A percentile compares a stretch with the other conserved stretches of the same genome.
These are phyloP conservation scores for Chaetomium tenue DNA, from an alignment of 495 filamentous ascomycete species.

Conservation along the genomic window DNA sequence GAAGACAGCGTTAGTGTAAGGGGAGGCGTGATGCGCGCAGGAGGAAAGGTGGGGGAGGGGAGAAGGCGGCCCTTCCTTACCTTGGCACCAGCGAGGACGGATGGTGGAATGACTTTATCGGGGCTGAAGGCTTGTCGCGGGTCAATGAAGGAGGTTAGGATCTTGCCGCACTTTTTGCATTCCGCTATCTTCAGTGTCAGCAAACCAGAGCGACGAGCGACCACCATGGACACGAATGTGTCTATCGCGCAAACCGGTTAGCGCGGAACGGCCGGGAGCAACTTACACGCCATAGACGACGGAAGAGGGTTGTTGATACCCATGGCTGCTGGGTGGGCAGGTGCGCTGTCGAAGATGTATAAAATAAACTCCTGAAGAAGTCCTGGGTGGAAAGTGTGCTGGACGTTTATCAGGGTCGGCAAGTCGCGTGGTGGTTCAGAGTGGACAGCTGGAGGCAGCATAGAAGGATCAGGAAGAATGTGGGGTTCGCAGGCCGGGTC, in stretches of 20 bases:
- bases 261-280: conserved; percentile 26
- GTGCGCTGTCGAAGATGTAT: not conserved
- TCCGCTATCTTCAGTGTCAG: conserved; percentile 56
- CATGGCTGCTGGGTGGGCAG: conserved; percentile 36
- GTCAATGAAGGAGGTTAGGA: conserved; percentile 91
- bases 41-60: conserved; percentile 2
- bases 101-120: conserved; percentile 95
- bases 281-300: conserved; percentile 59
- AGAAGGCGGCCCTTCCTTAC: conserved; percentile 45
- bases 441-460: conserved; percentile 14
- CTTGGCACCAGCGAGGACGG: conserved; percentile 87
- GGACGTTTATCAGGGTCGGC: too few relatives aligned
- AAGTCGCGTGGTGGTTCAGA: not conserved
- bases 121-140: conserved; percentile 92
- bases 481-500: conserved; percentile 2
- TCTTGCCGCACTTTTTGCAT: conserved; percentile 89
- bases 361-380: not conserved
- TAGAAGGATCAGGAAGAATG: conserved; percentile 11
- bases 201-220: not conserved
- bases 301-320: conserved; percentile 60
- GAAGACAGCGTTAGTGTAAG: conserved; percentile 1
- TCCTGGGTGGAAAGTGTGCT: not conserved
- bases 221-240: too few relatives aligned
- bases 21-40: not conserved
- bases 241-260: not conserved